Conservation (phyloP, 352 stramenopile species). For the Phytophthora rubi region DNA sequence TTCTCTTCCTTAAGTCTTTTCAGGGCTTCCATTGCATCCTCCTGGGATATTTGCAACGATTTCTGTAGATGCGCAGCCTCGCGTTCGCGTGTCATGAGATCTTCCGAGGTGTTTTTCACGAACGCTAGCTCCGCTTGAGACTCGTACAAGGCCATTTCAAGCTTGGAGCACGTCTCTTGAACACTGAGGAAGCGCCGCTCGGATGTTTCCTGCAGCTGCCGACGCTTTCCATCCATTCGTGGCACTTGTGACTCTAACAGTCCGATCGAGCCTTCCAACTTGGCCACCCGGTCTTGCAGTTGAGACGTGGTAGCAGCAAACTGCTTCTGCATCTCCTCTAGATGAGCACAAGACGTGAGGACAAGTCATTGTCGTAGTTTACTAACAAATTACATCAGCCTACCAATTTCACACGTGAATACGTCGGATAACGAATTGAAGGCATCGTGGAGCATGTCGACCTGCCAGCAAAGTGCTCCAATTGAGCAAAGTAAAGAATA, state of each 20-base stretch:
- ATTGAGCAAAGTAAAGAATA: not conserved
- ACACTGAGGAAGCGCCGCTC: slow-evolving; percentile 49
- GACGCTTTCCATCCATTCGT: slow-evolving; percentile 47
- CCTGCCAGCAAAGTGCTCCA: slow-evolving; percentile 19
- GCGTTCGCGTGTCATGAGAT: slow-evolving; percentile 54
- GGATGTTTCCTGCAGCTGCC: slow-evolving; percentile 44
- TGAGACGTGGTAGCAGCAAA: slow-evolving; percentile 27
- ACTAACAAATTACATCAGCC: not conserved
- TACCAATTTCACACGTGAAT: slow-evolving; percentile 58
- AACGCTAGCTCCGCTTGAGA: slow-evolving; percentile 50
- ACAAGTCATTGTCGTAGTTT: not conserved
- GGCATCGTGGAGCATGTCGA: slow-evolving; percentile 53
- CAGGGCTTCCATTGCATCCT: slow-evolving; percentile 50
- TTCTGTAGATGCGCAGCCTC: slow-evolving; percentile 50
- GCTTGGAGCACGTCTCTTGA: slow-evolving; percentile 59
- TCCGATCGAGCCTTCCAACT: slow-evolving; percentile 41
- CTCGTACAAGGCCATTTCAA: slow-evolving; percentile 55
- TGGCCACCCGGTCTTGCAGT: slow-evolving; percentile 39
- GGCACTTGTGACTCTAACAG: slow-evolving; percentile 44
- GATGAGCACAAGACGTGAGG: not conserved
- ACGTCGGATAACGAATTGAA: slow-evolving; percentile 70
- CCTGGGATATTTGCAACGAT: slow-evolving; percentile 51
- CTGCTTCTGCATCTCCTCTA: slow-evolving; percentile 47
- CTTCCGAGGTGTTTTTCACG: slow-evolving; percentile 50
- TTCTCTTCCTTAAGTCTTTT: slow-evolving; percentile 51